phyloP scores from a whole-genome alignment of 75 land plant species.

The Cupressus sempervirens region DNA sequence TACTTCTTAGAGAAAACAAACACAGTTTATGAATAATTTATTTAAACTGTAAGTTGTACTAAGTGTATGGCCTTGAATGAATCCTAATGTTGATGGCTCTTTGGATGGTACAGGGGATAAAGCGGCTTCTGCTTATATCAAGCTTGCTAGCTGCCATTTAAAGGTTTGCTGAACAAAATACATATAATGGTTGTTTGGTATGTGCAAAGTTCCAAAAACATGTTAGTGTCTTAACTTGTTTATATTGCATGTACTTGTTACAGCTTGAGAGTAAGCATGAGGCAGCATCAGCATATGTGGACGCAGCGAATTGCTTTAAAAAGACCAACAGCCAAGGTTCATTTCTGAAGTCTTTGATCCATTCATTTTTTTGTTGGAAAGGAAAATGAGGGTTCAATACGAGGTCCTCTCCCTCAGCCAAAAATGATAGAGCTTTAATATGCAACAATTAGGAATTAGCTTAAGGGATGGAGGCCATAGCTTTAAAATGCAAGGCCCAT shows the following conservation, averaged over 20 bases:
- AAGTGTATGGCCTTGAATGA: background rate
- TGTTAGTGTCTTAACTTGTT: background rate
- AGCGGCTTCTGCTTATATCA: constrained; percentile 66
- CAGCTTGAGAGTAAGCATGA: constrained; percentile 91
- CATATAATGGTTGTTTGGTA: background rate
- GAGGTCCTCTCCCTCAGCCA: background rate
- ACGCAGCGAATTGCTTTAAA: constrained; percentile 78
- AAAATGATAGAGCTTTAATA: background rate
- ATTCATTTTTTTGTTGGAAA: background rate
- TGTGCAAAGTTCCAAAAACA: background rate
- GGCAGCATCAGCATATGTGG: constrained; percentile 72
- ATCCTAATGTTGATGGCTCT: background rate
- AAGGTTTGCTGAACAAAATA: constrained; percentile 40
- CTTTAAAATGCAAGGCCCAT: background rate
- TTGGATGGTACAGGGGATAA: constrained; percentile 60
- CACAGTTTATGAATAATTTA: background rate
- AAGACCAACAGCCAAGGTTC: constrained; percentile 50
- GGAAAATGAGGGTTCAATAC: background rate
- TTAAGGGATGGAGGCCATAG: background rate
- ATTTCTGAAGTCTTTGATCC: constrained; percentile 1
- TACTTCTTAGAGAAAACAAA: background rate
- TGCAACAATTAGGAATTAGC: background rate
- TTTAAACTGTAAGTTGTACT: background rate
- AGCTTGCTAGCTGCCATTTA: constrained; percentile 74
- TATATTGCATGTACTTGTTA: background rate